Conservation (phyloP, 75 land plant species). For the Pinus albicaulis region DNA sequence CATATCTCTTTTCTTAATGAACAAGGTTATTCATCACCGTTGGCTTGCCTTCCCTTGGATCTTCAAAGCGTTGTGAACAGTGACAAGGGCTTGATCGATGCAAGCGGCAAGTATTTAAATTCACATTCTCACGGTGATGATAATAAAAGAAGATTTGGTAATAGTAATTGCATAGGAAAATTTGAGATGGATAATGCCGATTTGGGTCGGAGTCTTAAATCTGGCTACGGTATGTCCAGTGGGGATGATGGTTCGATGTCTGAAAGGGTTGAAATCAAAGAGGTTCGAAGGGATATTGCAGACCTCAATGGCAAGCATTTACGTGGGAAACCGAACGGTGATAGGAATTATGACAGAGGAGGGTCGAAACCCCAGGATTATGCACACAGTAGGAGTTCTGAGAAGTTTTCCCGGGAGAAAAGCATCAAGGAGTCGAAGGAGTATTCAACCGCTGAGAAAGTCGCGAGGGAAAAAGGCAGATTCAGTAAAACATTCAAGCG, state of each 20-base stretch:
- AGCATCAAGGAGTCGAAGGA: neutral
- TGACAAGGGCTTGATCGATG: neutral
- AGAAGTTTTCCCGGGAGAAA: conserved; percentile 1
- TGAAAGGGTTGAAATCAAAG: neutral
- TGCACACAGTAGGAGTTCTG: neutral
- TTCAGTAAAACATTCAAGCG: conserved; percentile 1
- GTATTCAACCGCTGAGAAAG: neutral
- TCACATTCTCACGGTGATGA: neutral
- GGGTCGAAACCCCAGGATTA: conserved; percentile 5
- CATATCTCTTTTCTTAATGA: neutral
- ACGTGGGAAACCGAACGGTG: neutral
- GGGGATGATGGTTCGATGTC: neutral
- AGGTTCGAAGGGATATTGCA: neutral
- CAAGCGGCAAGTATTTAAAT: neutral
- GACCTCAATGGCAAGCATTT: neutral
- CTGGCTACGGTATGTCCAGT: neutral
- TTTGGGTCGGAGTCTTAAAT: neutral
- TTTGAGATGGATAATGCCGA: neutral
- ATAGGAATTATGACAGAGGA: neutral
- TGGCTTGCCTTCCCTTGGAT: neutral
- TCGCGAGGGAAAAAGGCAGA: neutral
- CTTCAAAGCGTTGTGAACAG: neutral
- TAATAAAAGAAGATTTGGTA: neutral
- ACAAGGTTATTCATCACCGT: neutral
- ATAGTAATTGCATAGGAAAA: neutral